A percentile compares a stretch with the other conserved stretches of the same genome.
Evolutionary conservation across 129 eudicot species (phyloP).

Genomic region (Cynara cardunculus): DNA sequence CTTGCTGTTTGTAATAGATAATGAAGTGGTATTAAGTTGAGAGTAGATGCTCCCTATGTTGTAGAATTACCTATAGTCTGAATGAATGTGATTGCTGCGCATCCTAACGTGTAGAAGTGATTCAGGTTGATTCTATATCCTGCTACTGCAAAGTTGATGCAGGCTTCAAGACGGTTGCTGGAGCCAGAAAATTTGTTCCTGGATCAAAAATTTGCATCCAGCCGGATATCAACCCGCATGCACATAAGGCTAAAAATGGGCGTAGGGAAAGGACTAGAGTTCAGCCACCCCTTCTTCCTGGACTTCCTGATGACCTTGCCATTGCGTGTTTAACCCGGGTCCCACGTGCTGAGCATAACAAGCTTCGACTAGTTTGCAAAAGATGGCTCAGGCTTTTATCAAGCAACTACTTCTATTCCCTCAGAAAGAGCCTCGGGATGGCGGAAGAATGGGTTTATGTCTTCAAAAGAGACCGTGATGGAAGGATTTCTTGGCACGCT

Average conservation of each 20-base stretch:
- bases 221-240: conserved; percentile 87
- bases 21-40: too few species aligned
- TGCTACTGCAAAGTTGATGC: conserved; percentile 96
- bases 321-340: conserved; percentile 81
- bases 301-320: conserved; percentile 89
- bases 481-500: conserved; percentile 92
- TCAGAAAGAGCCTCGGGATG: conserved; percentile 68
- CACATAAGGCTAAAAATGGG: conserved; percentile 69
- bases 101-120: neutral
- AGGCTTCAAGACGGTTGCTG: conserved; percentile 86
- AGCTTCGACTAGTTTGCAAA: conserved; percentile 80
- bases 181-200: conserved; percentile 91
- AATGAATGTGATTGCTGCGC: neutral
- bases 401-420: conserved; percentile 67
- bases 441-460: conserved; percentile 93
- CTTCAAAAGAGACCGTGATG: conserved; percentile 86
- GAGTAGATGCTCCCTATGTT: neutral
- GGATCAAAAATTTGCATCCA: conserved; percentile 95
- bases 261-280: conserved; percentile 68
- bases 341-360: conserved; percentile 79
- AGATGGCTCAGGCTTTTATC: conserved; percentile 64
- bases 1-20: neutral
- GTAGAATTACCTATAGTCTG: neutral
- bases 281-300: conserved; percentile 94
- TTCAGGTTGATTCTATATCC: conserved; percentile 94